A percentile compares a stretch with the other conserved stretches of the same genome.
phyloP scores from a whole-genome alignment of 345 rosid genomes.

The Anacardium occidentale region DNA sequence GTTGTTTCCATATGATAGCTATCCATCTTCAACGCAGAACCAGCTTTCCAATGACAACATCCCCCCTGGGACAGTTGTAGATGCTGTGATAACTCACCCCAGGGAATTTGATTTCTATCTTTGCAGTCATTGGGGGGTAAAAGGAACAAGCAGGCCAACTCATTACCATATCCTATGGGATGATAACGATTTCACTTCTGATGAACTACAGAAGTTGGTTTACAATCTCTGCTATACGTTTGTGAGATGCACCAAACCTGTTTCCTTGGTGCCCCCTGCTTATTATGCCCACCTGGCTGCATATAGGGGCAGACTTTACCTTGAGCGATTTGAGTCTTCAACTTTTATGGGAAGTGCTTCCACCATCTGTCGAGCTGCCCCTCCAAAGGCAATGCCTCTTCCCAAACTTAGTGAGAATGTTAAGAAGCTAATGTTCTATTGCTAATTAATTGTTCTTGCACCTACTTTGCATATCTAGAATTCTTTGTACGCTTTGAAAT shows the following conservation, averaged over 20 bases:
- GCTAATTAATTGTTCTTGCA: slow-evolving; percentile 51
- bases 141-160: slow-evolving; percentile 93
- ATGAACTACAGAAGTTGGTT: slow-evolving; percentile 83
- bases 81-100: slow-evolving; percentile 83
- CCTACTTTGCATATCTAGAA: slow-evolving; percentile 1
- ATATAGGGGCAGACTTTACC: slow-evolving; percentile 87
- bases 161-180: slow-evolving; percentile 88
- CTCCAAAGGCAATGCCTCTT: slow-evolving; percentile 76
- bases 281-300: slow-evolving; percentile 97
- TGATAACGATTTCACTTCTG: slow-evolving; percentile 87
- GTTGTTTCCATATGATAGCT: slow-evolving; percentile 57
- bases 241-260: slow-evolving; percentile 90
- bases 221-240: slow-evolving; percentile 87
- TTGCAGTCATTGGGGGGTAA: slow-evolving; percentile 90
- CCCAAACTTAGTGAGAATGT: slow-evolving; percentile 83
- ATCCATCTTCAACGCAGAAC: slow-evolving; percentile 30
- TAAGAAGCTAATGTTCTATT: slow-evolving; percentile 90
- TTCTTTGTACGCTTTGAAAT: slow-evolving; percentile 11
- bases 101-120: slow-evolving; percentile 90
- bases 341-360: slow-evolving; percentile 36
- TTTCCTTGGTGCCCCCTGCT: slow-evolving; percentile 89
- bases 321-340: slow-evolving; percentile 61
- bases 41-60: slow-evolving; percentile 56
- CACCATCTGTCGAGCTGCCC: slow-evolving; percentile 59
- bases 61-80: slow-evolving; percentile 92